phyloP scores from a whole-genome alignment of 306 rosid species.

The Cyclanthera cordifolia region DNA sequence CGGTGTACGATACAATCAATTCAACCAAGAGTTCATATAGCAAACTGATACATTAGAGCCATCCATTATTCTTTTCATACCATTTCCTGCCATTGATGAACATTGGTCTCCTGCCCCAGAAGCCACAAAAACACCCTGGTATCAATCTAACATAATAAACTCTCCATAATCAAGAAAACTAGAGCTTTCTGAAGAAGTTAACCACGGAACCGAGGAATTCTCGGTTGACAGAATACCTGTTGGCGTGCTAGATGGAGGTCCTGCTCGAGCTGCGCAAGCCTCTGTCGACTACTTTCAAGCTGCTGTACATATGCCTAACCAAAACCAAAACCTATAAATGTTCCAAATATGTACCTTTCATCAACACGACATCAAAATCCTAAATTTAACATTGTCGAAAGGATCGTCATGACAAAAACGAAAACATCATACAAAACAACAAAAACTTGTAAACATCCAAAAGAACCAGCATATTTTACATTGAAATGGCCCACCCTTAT shows the following conservation, averaged over 20 bases:
- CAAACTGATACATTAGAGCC: not conserved
- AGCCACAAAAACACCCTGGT: constrained; percentile 1
- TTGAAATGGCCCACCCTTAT: not conserved
- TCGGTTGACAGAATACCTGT: constrained; percentile 31
- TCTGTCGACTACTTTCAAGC: constrained; percentile 50
- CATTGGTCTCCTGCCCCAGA: constrained; percentile 4
- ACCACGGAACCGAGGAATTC: not conserved
- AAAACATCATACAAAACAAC: not conserved
- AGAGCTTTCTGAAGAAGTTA: not conserved
- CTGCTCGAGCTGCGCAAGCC: constrained; percentile 64
- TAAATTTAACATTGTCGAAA: not conserved
- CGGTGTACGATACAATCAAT: not conserved
- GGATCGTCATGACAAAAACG: too few relatives aligned
- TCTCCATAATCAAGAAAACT: not conserved
- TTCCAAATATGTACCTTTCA: constrained; percentile 30
- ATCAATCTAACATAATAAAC: not conserved
- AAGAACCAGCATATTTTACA: not conserved
- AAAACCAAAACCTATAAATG: constrained; percentile 41
- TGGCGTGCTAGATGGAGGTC: constrained; percentile 62
- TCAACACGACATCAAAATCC: constrained; percentile 2
- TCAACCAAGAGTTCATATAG: not conserved
- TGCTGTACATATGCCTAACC: constrained; percentile 83
- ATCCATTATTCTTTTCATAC: not conserved
- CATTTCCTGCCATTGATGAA: constrained; percentile 9
- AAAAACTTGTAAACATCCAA: not conserved